A percentile compares a stretch with the other conserved stretches of the same genome.
phyloP scores from a whole-genome alignment of 1,139 yeast genomes.

The Kodamaea plutei region DNA sequence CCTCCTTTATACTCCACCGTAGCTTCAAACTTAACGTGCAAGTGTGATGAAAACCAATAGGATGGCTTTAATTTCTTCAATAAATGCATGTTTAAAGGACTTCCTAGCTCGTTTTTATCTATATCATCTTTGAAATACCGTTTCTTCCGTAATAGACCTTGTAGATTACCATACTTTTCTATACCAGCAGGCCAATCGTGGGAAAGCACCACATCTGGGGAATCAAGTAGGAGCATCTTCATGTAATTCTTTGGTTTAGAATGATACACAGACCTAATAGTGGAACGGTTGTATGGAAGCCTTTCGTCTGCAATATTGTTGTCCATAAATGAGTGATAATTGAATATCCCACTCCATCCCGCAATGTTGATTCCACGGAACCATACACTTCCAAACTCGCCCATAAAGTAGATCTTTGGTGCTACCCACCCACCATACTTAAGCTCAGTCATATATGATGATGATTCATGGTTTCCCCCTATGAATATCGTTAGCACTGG shows the following conservation, averaged over 20 bases:
- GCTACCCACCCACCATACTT: slow-evolving; percentile 95
- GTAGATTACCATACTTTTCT: slow-evolving; percentile 57
- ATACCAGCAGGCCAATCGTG: slow-evolving; percentile 97
- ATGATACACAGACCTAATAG: slow-evolving; percentile 68
- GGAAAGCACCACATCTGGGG: slow-evolving; percentile 54
- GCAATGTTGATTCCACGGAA: slow-evolving; percentile 70
- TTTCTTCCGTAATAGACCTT: slow-evolving; percentile 48
- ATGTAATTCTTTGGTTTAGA: slow-evolving; percentile 60
- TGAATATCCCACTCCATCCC: slow-evolving; percentile 84
- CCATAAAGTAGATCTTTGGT: slow-evolving; percentile 83
- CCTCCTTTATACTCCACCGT: slow-evolving; percentile 21
- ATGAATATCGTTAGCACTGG: slow-evolving; percentile 78
- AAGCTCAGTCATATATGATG: slow-evolving; percentile 69
- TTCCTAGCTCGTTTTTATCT: slow-evolving; percentile 59
- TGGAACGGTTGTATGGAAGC: slow-evolving; percentile 45
- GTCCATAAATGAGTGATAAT: slow-evolving; percentile 31
- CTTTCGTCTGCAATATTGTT: slow-evolving; percentile 25
- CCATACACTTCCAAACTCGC: slow-evolving; percentile 72
- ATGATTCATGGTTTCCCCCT: slow-evolving; percentile 96
- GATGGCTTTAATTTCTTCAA: slow-evolving; percentile 55
- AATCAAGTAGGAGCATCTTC: slow-evolving; percentile 42
- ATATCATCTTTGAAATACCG: slow-evolving; percentile 70
- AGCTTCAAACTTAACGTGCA: slow-evolving; percentile 76
- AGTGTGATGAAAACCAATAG: slow-evolving; percentile 86
- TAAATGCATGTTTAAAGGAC: slow-evolving; percentile 62